phyloP scores from a whole-genome alignment of 139 green algal species.

The Medakamo hakoo region DNA sequence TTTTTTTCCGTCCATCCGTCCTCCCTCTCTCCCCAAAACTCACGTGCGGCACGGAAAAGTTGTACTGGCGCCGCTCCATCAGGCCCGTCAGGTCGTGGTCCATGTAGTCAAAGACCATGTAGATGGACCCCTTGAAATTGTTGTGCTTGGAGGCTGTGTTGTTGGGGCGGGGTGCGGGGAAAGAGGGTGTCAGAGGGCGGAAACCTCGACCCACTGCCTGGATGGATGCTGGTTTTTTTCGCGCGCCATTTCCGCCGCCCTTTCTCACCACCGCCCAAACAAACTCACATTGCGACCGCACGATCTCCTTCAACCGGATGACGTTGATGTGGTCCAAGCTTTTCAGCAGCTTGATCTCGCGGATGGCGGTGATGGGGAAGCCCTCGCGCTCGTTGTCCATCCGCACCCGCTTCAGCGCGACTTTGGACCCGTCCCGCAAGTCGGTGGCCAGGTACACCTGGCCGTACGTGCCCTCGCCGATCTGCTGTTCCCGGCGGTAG shows the following conservation, averaged over 20 bases:
- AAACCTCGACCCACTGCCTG: no score
- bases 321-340: slow-evolving; percentile 62
- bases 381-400: slow-evolving; percentile 99
- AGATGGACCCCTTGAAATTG: slow-evolving; percentile 87
- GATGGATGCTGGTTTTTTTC: not conserved
- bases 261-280: not conserved
- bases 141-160: slow-evolving; percentile 51
- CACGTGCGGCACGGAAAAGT: slow-evolving; percentile 50
- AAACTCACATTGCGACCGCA: slow-evolving; percentile 57
- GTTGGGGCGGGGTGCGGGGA: not conserved
- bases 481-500: slow-evolving; percentile 46
- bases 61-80: slow-evolving; percentile 51
- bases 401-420: slow-evolving; percentile 94
- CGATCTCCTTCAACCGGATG: slow-evolving; percentile 92
- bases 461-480: slow-evolving; percentile 76
- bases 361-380: slow-evolving; percentile 96
- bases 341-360: slow-evolving; percentile 96
- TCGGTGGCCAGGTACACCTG: slow-evolving; percentile 30
- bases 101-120: slow-evolving; percentile 99
- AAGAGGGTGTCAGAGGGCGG: not conserved
- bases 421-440: slow-evolving; percentile 24
- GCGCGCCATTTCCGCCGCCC: not conserved
- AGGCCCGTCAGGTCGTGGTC: slow-evolving; percentile 95
- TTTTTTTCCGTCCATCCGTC: slow-evolving; percentile 3
- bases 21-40: no score